Base-by-base conservation (phyloP, 2,329 filamentous ascomycete species). In the Phyllosticta citribraziliensis region DNA sequence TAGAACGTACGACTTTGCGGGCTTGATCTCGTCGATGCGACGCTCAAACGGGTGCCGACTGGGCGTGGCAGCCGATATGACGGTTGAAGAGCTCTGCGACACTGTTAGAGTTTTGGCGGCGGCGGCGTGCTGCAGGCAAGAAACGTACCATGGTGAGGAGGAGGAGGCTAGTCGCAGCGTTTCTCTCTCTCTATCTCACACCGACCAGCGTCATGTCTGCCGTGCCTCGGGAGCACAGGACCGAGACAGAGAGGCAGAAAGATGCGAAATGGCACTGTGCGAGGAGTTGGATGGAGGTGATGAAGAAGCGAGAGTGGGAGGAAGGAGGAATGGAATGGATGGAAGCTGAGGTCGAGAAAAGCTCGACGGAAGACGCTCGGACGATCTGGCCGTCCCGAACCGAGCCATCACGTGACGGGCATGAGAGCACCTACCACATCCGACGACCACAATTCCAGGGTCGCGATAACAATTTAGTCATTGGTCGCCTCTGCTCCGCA, bases 11-110 rank as follows among this genome's bases (percentile, higher is more conserved):
- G 86, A 90, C 77, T 97, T 99, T 35, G 89, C 88, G 56, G 90
- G 85, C 71, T 91, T 93, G 68, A 92, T 85, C 67, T 92, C 88
- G 67, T 92, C 88, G 62, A 95, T 85, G 71, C 89, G 89, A 72
- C 82, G 82, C 69, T 94, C 88, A 75, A 97, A 97, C 65, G 82
- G 78, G 75, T 88, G 84, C 74, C 84, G 86, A 70, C 33, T 24
- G 64, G 88, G 85, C 69, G 86, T 89, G 59, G 88, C 80, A 60
- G 87, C 88, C 64, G 88, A 89, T 68, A 88, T 88, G 58, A 88
- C 80, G 64, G 82, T 81, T 64, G 88, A 86, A 68, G 88, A 91
- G 74, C 75, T 79, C 76, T 78, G 69, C 61, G 62, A 17, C 30
- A 57, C 63, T 63, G 64, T 68, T 56, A 66, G 68, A 63, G 12